Evolutionary conservation across 2,329 filamentous ascomycete species (phyloP).

Genomic region (Penicillium sp.): DNA sequence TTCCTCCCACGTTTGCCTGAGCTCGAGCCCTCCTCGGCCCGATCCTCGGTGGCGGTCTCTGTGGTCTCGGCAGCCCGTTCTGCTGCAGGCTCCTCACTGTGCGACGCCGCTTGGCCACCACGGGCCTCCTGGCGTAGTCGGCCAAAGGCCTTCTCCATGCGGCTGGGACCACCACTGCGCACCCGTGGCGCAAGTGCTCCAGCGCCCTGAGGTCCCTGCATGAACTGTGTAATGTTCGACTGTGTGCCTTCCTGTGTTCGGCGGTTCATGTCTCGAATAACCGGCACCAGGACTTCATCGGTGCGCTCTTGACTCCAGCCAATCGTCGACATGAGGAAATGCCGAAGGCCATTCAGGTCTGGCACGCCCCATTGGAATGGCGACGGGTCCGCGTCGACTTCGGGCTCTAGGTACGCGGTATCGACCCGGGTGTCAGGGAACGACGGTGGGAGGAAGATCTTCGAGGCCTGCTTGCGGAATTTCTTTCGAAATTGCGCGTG

Average conservation of each 20-base stretch:
- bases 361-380: constrained; percentile 94
- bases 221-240: constrained; percentile 92
- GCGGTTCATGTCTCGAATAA: constrained; percentile 92
- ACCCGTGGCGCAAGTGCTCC: constrained; percentile 72
- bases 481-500: constrained; percentile 75
- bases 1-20: constrained; percentile 21
- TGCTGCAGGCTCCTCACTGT: background rate
- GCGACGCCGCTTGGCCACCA: background rate
- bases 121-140: constrained; percentile 62
- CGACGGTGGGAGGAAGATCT: constrained; percentile 77
- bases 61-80: background rate
- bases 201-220: constrained; percentile 63
- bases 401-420: constrained; percentile 80
- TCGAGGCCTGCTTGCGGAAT: constrained; percentile 80
- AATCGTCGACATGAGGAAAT: constrained; percentile 86
- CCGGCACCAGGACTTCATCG: constrained; percentile 92
- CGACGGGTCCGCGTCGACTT: constrained; percentile 78
- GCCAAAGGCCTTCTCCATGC: constrained; percentile 74
- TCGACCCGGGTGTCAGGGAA: constrained; percentile 81
- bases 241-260: constrained; percentile 89
- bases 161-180: constrained; percentile 63
- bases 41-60: constrained; percentile 22
- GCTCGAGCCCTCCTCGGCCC: constrained; percentile 9
- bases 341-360: constrained; percentile 79
- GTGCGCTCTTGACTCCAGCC: constrained; percentile 91